Conservation (phyloP, 495 filamentous ascomycete genomes). For the Penicillium argentinense region DNA sequence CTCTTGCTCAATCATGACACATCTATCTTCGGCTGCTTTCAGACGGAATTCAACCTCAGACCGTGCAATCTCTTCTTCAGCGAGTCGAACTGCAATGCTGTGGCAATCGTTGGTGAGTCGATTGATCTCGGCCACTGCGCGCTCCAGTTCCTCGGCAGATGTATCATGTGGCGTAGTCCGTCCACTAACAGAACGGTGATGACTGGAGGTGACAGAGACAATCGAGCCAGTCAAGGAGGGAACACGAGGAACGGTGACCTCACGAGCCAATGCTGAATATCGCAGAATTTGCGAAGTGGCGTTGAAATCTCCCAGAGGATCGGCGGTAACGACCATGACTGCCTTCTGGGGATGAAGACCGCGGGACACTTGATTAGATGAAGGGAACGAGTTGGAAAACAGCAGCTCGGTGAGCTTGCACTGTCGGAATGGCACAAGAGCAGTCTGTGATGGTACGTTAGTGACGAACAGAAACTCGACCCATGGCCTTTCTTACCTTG, state of each 20-base stretch:
- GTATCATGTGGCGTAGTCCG: constrained; percentile 49
- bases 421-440: constrained; percentile 87
- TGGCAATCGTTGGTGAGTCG: constrained; percentile 76
- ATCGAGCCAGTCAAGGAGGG: constrained; percentile 71
- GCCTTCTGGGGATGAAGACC: constrained; percentile 75
- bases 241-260: constrained; percentile 88
- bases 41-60: constrained; percentile 54
- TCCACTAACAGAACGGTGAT: constrained; percentile 39
- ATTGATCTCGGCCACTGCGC: constrained; percentile 70
- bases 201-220: constrained; percentile 43
- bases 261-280: constrained; percentile 89
- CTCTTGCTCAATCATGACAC: constrained; percentile 73
- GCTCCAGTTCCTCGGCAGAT: constrained; percentile 69
- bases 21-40: constrained; percentile 64
- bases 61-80: constrained; percentile 61
- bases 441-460: constrained; percentile 51
- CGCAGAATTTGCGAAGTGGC: constrained; percentile 94
- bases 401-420: constrained; percentile 96
- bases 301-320: constrained; percentile 92
- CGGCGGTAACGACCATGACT: constrained; percentile 95
- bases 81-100: constrained; percentile 51
- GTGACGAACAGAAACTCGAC: neutral
- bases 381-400: constrained; percentile 93
- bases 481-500: constrained; percentile 56
- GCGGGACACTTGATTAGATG: constrained; percentile 53